phyloP scores from a whole-genome alignment of 2,329 filamentous ascomycete species.

The Claviceps spartinae region DNA sequence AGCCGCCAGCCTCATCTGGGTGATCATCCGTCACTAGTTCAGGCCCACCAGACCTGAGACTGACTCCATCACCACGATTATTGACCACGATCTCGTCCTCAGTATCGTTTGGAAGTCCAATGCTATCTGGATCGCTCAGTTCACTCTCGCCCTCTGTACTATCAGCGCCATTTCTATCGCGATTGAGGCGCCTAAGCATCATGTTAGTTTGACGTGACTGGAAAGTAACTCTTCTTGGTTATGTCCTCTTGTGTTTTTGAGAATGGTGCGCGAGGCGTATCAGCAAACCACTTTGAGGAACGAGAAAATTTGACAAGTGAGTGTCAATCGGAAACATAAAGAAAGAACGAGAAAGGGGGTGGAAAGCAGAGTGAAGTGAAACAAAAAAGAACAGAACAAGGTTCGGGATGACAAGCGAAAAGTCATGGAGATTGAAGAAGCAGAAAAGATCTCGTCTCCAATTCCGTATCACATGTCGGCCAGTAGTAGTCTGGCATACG shows the following conservation, averaged over 20 bases:
- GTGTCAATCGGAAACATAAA: not conserved
- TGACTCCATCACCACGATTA: conserved; percentile 24
- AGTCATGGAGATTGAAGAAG: not conserved
- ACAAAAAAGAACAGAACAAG: not conserved
- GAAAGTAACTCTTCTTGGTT: not conserved
- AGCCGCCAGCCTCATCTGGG: conserved; percentile 23
- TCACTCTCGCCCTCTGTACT: conserved; percentile 28
- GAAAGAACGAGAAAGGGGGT: not conserved
- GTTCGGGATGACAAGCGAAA: not conserved
- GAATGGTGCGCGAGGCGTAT: not conserved
- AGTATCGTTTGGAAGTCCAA: conserved; percentile 23
- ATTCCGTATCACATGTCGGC: not conserved
- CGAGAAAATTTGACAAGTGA: not conserved
- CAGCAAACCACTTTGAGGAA: not conserved
- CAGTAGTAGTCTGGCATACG: not conserved
- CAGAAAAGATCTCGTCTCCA: not conserved
- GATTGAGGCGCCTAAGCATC: conserved; percentile 15
- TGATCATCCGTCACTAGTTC: conserved; percentile 25
- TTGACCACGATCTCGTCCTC: conserved; percentile 42
- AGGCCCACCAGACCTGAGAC: conserved; percentile 15
- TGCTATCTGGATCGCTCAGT: conserved; percentile 28
- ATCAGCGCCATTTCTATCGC: conserved; percentile 18
- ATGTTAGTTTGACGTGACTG: conserved; percentile 12
- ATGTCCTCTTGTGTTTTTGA: not conserved
- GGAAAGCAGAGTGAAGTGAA: not conserved